A percentile compares a stretch with the other conserved stretches of the same genome.
These are phyloP conservation scores for Rhynchosporium secalis DNA, from an alignment of 2,329 filamentous ascomycete genomes.

Conservation along the genomic window DNA sequence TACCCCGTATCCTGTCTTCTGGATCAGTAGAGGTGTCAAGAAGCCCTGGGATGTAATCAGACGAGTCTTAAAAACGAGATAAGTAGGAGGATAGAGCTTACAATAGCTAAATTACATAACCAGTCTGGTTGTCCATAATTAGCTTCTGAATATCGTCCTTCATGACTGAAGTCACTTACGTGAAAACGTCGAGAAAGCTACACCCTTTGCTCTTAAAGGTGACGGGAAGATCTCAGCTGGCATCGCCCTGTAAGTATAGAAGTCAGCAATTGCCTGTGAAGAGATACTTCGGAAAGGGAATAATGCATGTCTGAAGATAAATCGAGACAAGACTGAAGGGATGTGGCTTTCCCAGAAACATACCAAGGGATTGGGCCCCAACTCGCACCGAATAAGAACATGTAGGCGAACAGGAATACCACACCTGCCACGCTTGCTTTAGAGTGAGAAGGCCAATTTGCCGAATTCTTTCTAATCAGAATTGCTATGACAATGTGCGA, in stretches of 20 bases:
- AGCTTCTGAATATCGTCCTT: background rate
- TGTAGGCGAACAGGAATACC: conserved; percentile 40
- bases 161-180: background rate
- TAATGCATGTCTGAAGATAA: too few relatives aligned
- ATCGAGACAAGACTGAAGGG: too few relatives aligned
- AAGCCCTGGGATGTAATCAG: conserved; percentile 35
- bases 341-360: too few relatives aligned
- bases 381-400: conserved; percentile 37
- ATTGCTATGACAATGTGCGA: conserved; percentile 59
- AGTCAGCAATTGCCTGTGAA: too few relatives aligned
- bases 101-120: conserved; percentile 50
- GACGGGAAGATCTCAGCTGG: conserved; percentile 44
- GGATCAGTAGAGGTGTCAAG: conserved; percentile 47
- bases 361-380: conserved; percentile 41
- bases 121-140: conserved; percentile 45
- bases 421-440: conserved; percentile 45
- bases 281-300: too few relatives aligned
- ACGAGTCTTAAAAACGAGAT: background rate
- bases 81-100: background rate
- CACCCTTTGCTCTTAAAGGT: conserved; percentile 44
- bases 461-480: conserved; percentile 43
- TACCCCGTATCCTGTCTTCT: conserved; percentile 49
- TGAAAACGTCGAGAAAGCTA: conserved; percentile 39
- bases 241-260: conserved; percentile 18
- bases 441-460: conserved; percentile 42